A percentile compares a stretch with the other conserved stretches of the same genome.
Conservation (phyloP, 768 basidiomycete species). For the Leccinum pellstonianum region DNA sequence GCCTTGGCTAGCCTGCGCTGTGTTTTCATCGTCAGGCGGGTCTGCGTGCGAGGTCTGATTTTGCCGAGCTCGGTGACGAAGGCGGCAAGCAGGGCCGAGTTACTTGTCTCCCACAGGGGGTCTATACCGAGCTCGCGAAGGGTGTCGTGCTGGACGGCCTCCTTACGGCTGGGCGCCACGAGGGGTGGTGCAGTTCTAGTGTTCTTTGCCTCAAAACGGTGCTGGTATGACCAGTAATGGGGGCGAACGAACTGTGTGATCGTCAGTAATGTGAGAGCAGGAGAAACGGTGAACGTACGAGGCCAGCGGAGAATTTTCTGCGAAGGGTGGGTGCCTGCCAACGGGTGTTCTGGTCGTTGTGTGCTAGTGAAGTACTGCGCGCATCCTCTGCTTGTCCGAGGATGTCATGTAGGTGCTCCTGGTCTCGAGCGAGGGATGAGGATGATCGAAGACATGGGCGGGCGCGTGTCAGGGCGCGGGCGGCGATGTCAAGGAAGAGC, state of each 20-base stretch:
- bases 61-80: constrained; percentile 79
- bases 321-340: constrained; percentile 29
- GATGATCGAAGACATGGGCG: constrained; percentile 7
- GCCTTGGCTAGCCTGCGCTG: constrained; percentile 83
- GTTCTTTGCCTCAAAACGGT: constrained; percentile 30
- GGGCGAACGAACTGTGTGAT: constrained; percentile 46
- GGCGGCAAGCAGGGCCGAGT: constrained; percentile 53
- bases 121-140: constrained; percentile 73
- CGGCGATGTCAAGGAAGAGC: constrained; percentile 9
- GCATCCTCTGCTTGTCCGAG: constrained; percentile 25
- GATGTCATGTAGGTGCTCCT: constrained; percentile 23
- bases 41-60: constrained; percentile 67
- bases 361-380: constrained; percentile 16
- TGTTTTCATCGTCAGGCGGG: constrained; percentile 70
- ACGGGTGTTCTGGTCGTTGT: neutral
- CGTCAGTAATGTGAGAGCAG: neutral
- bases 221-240: constrained; percentile 40
- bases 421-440: constrained; percentile 27
- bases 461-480: constrained; percentile 15
- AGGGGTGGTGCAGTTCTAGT: constrained; percentile 33
- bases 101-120: constrained; percentile 66
- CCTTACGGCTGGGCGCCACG: constrained; percentile 55
- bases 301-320: constrained; percentile 24
- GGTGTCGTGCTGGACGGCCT: constrained; percentile 59
- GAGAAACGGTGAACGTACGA: constrained; percentile 13